Evolutionary conservation across 805 yeast genomes (phyloP).

Genomic region (Priceomyces castillae): DNA sequence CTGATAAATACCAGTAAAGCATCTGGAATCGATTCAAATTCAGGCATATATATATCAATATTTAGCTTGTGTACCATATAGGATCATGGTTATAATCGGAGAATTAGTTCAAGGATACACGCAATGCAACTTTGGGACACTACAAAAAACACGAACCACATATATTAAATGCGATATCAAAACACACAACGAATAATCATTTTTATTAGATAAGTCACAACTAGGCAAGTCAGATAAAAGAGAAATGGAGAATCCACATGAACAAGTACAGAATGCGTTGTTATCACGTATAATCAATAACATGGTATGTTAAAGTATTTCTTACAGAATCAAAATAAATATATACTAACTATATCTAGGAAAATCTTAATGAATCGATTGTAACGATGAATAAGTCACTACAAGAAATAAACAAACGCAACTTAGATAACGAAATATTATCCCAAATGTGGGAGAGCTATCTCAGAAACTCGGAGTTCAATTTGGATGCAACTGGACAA

Average conservation of each 20-base stretch:
- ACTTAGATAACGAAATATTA: constrained; percentile 66
- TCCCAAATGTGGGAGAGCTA: constrained; percentile 81
- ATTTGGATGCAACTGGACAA: constrained; percentile 63
- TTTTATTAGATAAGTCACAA: background rate
- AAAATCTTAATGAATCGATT: constrained; percentile 69
- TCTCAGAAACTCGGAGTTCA: constrained; percentile 65
- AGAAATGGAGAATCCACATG: constrained; percentile 81
- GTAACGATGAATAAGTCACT: constrained; percentile 60
- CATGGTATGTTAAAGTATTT: constrained; percentile 51
- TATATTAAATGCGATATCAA: background rate
- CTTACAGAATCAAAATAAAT: background rate
- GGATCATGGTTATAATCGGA: too few species aligned
- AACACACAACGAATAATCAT: background rate
- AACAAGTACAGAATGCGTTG: constrained; percentile 73
- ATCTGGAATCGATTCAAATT: background rate
- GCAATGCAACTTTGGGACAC: too few species aligned
- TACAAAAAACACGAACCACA: background rate
- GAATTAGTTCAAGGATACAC: too few species aligned
- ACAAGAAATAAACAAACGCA: constrained; percentile 59
- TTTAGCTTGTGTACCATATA: too few species aligned
- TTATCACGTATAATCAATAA: constrained; percentile 73
- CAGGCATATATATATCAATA: constrained; percentile 1
- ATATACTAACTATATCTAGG: constrained; percentile 33
- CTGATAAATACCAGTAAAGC: constrained; percentile 3
- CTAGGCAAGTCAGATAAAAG: background rate